Evolutionary conservation across 2,329 filamentous ascomycete species (phyloP).

Genomic region (Aspergillus neotritici): DNA sequence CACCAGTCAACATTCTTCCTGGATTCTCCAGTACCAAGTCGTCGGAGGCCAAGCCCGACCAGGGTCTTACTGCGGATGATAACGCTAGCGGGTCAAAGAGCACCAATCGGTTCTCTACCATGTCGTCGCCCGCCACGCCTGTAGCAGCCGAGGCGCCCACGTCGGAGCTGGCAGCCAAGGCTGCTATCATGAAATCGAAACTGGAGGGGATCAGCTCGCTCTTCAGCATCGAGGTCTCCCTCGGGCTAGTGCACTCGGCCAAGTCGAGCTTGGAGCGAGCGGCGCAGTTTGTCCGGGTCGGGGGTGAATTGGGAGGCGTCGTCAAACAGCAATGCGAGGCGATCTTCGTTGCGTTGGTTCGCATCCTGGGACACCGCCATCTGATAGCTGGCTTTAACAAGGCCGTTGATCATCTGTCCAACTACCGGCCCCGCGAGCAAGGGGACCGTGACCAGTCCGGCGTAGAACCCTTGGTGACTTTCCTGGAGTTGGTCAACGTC

Average conservation of each 20-base stretch:
- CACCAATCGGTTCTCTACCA: slow-evolving; percentile 35
- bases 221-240: slow-evolving; percentile 92
- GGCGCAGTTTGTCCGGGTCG: slow-evolving; percentile 73
- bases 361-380: slow-evolving; percentile 78
- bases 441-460: slow-evolving; percentile 61
- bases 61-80: slow-evolving; percentile 16
- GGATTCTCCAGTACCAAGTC: slow-evolving; percentile 60
- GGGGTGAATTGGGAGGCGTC: slow-evolving; percentile 72
- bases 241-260: slow-evolving; percentile 81
- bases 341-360: slow-evolving; percentile 80
- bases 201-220: slow-evolving; percentile 91
- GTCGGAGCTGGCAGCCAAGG: slow-evolving; percentile 89
- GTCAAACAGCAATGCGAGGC: slow-evolving; percentile 81
- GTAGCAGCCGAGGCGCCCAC: slow-evolving; percentile 65
- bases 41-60: slow-evolving; percentile 29
- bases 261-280: slow-evolving; percentile 83
- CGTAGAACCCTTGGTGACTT: slow-evolving; percentile 87
- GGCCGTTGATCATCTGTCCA: slow-evolving; percentile 81
- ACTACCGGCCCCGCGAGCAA: slow-evolving; percentile 78
- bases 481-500: slow-evolving; percentile 95
- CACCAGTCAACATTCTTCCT: slow-evolving; percentile 87
- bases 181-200: slow-evolving; percentile 92
- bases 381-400: slow-evolving; percentile 91
- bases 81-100: slow-evolving; percentile 21
- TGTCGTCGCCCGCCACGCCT: slow-evolving; percentile 30